Base-by-base conservation (phyloP, 2,329 filamentous ascomycete genomes). In the Trichoderma breve region DNA sequence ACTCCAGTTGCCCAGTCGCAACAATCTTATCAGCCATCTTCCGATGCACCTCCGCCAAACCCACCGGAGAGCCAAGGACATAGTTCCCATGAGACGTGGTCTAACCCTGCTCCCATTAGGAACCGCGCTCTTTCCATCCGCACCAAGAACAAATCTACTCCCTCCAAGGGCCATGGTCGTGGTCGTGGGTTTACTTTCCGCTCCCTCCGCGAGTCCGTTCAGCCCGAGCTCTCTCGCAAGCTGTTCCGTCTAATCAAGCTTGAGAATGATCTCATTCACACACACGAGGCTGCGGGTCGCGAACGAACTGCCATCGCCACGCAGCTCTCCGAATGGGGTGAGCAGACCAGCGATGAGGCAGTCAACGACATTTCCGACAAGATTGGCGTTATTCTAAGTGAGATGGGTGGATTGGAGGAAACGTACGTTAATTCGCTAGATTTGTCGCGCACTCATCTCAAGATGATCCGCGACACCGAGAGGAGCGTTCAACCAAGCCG, bases 291-390 rank as follows among this genome's bases (percentile, higher is more conserved):
- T 7, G 96, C 95, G 7, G 93, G 91, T 63, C 92, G 92, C 73
- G 95, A 98, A 84, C 93, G 94, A 71, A 84, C 93, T 73, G 89
- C 90, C 64, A 94, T 98, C 78, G 96, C 95, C 18, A 90, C 91
- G 12, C 95, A 98, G 84, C 89, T 99, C 58, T 97, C 94, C 8
- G 95, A 98, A 76, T 99, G 96, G 96, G 96, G 96, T 72, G 95
- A 98, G 83, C 89, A 93, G 73, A 98, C 95, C 2, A 89, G 90
- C 68, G 96, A 99, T 78, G 94, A 97, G 73, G 90, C 91, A 66
- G 87, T 98, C 78, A 94, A 90, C 67, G 96, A 98, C 80, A 89
- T 99, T 76, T 94, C 93, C 72, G 96, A 98, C 87, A 99, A 99
- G 87, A 87, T 99, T 67, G 96, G 94, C 66, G 95, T 98, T 51